Base-by-base conservation (phyloP, 768 basidiomycete species). In the Psilocybe cubensis region DNA sequence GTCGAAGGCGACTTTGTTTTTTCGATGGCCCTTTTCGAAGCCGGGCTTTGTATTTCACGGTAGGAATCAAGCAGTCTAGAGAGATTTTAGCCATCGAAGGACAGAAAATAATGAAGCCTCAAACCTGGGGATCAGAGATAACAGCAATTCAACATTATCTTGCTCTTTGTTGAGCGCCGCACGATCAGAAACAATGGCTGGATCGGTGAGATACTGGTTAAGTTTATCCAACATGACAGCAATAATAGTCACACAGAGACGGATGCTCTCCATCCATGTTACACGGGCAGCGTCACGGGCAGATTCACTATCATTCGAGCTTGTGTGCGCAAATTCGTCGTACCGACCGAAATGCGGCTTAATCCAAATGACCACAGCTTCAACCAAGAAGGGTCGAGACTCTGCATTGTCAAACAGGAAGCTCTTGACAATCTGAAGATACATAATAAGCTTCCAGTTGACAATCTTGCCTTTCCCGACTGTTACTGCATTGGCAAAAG, bases 281-380 rank as follows among this genome's bases (percentile, higher is more conserved):
- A 96, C 82, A 8, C 91, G 83, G n/a, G 89, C 87, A 8, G 82
- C 76, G 68, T 97, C 94, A 43, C 84, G 80, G 18, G 76, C 79
- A 33, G 67, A 71, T 58, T 94, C 91, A 2, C 83, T 74, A 60
- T 96, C 94, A 53, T 79, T 85, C 1, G 83, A 73, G 53, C 81
- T 79, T 11, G 81, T 82, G 60, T 86, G 83, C 18, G 78, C 68
- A 62, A 85, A 90, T 71, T 96, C 95, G 61, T 98, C 94, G 67
- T 89, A 98, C 25, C 85, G 84, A 23, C 96, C 96, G 65, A 98
- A 92, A 70, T 96, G 88, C 1, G 96, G 94, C 68, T 95, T 96
- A 63, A 98, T 89, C 95, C 96, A 98, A 20, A 89, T 83, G 9
- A 95, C 87, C 24, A 98, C 86, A 18, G 89, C 86, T 61, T 97